Conservation (phyloP, 78 protist genomes). For the Monosiga brevicollis region DNA sequence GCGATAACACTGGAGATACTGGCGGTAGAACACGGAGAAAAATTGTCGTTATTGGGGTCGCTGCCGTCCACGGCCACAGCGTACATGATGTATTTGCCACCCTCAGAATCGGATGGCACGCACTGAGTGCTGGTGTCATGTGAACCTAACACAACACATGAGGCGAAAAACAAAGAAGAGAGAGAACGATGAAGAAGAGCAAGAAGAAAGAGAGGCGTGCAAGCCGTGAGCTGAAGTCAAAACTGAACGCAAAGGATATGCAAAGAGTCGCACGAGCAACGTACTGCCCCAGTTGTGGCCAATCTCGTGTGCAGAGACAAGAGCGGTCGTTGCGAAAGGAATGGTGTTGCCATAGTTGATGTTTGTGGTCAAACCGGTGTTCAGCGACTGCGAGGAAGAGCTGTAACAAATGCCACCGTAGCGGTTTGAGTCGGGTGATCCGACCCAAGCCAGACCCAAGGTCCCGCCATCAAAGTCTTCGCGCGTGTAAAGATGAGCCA, state of each 20-base stretch:
- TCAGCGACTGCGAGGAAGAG: not conserved
- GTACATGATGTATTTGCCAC: not conserved
- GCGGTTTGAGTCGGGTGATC: not conserved
- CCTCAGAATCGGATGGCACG: not conserved
- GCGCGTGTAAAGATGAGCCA: not conserved
- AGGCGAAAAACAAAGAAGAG: no score
- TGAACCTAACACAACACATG: no score
- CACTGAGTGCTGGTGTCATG: not conserved
- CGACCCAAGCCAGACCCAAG: not conserved
- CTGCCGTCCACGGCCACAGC: not conserved
- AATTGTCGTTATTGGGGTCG: not conserved
- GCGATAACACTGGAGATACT: not conserved
- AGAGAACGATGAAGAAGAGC: no score
- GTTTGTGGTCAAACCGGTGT: not conserved
- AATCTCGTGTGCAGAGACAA: not conserved
- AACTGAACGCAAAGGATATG: no score
- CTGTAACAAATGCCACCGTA: not conserved
- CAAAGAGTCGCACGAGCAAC: no score
- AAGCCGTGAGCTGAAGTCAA: no score
- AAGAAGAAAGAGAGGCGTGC: no score
- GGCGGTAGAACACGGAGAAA: not conserved
- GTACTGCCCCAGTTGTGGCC: not conserved
- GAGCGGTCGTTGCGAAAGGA: not conserved
- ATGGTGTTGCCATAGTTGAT: not conserved
- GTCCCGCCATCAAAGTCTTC: not conserved